Conservation (phyloP, 1,284 basidiomycete genomes). For the Puccinia triticina region DNA sequence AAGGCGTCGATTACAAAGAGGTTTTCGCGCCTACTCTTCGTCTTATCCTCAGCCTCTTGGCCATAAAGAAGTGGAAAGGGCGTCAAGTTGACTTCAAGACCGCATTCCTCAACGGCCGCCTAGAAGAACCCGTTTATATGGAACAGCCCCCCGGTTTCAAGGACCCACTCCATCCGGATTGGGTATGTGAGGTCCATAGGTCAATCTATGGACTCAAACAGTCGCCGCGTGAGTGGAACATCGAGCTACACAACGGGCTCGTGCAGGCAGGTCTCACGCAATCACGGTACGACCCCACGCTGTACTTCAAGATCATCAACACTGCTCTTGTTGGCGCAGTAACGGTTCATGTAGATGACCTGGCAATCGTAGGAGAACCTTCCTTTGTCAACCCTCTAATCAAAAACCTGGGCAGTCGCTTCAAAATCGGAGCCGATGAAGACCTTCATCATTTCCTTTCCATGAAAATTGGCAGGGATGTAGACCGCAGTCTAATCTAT, state of each 20-base stretch:
- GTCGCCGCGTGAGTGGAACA: background rate
- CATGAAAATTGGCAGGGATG: background rate
- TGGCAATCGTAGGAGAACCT: background rate
- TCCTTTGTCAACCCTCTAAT: too few relatives aligned
- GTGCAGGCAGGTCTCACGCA: background rate
- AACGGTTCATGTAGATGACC: background rate
- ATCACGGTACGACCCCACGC: background rate
- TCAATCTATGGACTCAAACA: constrained; percentile 16
- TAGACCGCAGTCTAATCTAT: background rate
- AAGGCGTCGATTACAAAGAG: background rate
- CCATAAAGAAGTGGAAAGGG: background rate
- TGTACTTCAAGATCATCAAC: background rate
- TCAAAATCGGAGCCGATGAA: too few relatives aligned
- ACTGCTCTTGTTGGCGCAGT: background rate
- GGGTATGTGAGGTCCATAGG: background rate
- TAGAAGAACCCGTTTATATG: background rate
- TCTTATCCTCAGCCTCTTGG: background rate
- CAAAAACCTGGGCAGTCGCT: too few relatives aligned
- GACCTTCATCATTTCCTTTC: too few relatives aligned
- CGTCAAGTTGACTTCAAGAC: background rate
- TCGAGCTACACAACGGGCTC: background rate
- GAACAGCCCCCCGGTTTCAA: background rate
- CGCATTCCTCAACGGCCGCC: constrained; percentile 9
- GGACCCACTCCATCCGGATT: background rate
- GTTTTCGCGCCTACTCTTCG: constrained; percentile 7